These are phyloP conservation scores for Podospora bellae-mahoneyi DNA, from an alignment of 495 filamentous ascomycete species.

Conservation along the genomic window DNA sequence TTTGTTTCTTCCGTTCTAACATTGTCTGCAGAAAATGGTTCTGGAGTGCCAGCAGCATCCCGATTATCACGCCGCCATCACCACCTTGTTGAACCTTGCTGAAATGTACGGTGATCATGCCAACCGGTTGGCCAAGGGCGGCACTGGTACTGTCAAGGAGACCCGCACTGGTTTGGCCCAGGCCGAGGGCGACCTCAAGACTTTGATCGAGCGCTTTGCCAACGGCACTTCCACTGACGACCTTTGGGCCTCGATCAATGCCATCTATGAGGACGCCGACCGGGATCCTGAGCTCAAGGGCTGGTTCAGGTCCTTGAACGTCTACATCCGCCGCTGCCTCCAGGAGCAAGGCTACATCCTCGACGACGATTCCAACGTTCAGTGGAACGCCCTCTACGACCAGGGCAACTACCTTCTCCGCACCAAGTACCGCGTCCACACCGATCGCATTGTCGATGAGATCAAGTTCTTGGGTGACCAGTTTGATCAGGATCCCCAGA, in stretches of 20 bases:
- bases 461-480: conserved; percentile 83
- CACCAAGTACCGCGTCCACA: conserved; percentile 82
- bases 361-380: conserved; percentile 71
- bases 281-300: conserved; percentile 78
- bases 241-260: conserved; percentile 79
- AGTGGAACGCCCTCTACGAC: conserved; percentile 85
- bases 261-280: conserved; percentile 88
- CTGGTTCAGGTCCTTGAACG: conserved; percentile 81
- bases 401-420: conserved; percentile 84
- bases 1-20: conserved; percentile 18
- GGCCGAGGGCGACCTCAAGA: conserved; percentile 81
- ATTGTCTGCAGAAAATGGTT: conserved; percentile 69
- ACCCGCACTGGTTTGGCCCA: conserved; percentile 60
- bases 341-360: conserved; percentile 89
- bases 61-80: conserved; percentile 86
- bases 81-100: conserved; percentile 77
- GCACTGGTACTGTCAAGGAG: conserved; percentile 64
- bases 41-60: conserved; percentile 90
- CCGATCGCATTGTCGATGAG: conserved; percentile 84
- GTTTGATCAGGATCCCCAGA: conserved; percentile 83
- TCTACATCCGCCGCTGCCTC: conserved; percentile 77
- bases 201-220: conserved; percentile 89
- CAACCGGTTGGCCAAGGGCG: conserved; percentile 59
- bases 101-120: conserved; percentile 81
- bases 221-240: conserved; percentile 88